Base-by-base conservation (phyloP, 352 stramenopile species). In the Thalassiosira hispida region DNA sequence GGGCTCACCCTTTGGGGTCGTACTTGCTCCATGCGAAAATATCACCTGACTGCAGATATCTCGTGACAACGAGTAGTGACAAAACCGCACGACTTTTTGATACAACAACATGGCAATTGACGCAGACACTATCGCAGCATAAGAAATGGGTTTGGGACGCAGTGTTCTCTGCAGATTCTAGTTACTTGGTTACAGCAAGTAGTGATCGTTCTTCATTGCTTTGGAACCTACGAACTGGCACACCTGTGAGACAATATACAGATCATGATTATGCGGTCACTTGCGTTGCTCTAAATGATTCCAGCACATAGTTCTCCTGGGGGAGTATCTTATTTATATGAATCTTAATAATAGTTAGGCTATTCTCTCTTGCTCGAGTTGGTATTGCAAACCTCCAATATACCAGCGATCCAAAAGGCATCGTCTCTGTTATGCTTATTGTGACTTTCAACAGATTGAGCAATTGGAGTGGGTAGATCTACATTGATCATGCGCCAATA, bases 81-180 rank as follows among this genome's bases (percentile, higher is more conserved):
- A 95, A 96, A 68, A 97, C 95, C 2, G 94, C 95, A 22, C 96
- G 97, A 80, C 75, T 98, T n/a, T 98, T 94, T 91, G 84, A 94
- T 73, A 92, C 85, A 5, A 73, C 68, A 7, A 92, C 86, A 27
- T 94, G 89, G 86, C 67, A 90, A 66, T 71, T 91, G 6, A 77
- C 70, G 29, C 74, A 86, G 53, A 81, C 82, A 5, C 52, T 84
- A 14, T 53, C 53, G 9, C 68, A 80, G 20, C 96, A 98, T 79
- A 93, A 96, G 69, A 95, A 96, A 66, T 99, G 97, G 97, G 97
- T 99, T 9, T 99, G 97, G 96, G 97, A 99, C 88, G 97, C 95
- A 59, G 95, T 95, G 3, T 99, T 99, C 91, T 98, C 94, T 51
- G 97, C 97, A 8, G 97, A 99, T 69, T 98, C 95, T 18, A 97